Conservation (phyloP, 352 stramenopile species). For the Pythium aphanidermatum region DNA sequence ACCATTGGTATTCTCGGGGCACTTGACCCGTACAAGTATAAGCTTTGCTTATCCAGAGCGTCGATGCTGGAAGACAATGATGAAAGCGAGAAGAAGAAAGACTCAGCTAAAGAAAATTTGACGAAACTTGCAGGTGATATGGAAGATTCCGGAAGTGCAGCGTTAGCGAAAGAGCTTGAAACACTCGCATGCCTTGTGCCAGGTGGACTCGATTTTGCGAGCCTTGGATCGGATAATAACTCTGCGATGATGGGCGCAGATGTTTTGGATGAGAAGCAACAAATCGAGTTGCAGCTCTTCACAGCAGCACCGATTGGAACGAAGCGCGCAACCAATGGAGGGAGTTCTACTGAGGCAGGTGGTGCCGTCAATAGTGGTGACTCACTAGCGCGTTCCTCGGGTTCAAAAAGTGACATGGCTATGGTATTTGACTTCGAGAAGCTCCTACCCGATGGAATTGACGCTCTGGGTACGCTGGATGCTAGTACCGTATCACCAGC, state of each 20-base stretch:
- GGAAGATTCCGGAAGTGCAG: conserved; percentile 10
- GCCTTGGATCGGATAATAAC: conserved; percentile 49
- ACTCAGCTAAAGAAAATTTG: conserved; percentile 39
- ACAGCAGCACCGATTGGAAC: conserved; percentile 84
- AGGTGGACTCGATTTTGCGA: conserved; percentile 41
- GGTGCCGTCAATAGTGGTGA: neutral
- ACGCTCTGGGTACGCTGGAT: conserved; percentile 48
- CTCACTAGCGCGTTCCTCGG: neutral
- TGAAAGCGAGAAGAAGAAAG: conserved; percentile 22
- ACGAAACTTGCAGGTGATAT: conserved; percentile 2
- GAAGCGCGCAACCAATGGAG: conserved; percentile 24
- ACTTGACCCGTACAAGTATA: conserved; percentile 96
- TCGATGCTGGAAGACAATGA: conserved; percentile 70
- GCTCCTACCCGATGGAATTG: conserved; percentile 39
- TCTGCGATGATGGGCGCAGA: conserved; percentile 47
- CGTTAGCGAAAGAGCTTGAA: conserved; percentile 12
- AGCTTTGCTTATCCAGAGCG: conserved; percentile 62
- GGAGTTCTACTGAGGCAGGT: neutral
- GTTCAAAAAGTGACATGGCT: conserved; percentile 3
- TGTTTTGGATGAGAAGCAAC: conserved; percentile 76
- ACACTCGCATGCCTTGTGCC: conserved; percentile 13
- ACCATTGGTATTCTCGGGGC: conserved; percentile 95
- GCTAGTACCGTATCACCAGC: conserved; percentile 61
- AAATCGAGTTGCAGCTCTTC: conserved; percentile 84
- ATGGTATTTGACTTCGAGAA: conserved; percentile 66